phyloP scores from a whole-genome alignment of 2,329 filamentous ascomycete species.

The Blumeria graminis region DNA sequence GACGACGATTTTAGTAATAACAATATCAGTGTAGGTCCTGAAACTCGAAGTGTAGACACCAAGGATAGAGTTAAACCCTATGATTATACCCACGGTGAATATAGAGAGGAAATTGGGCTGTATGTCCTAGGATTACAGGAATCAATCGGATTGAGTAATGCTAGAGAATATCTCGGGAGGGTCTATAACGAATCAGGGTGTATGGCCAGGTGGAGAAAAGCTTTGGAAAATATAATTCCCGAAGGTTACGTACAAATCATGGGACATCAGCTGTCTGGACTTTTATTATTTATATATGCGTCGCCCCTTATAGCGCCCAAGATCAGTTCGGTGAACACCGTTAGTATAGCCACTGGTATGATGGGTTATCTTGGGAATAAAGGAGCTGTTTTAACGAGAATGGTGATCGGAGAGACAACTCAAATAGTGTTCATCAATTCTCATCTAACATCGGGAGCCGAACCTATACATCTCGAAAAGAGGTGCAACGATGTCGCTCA shows the following conservation, averaged over 20 bases:
- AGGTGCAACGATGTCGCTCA: slow-evolving; percentile 72
- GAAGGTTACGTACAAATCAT: slow-evolving; percentile 51
- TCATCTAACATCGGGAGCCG: slow-evolving; percentile 70
- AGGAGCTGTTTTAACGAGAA: slow-evolving; percentile 57
- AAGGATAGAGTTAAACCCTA: neutral
- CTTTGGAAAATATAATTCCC: slow-evolving; percentile 51
- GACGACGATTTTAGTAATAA: neutral
- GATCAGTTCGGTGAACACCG: slow-evolving; percentile 60
- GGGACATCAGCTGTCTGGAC: slow-evolving; percentile 64
- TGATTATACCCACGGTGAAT: slow-evolving; percentile 7
- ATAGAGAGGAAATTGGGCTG: slow-evolving; percentile 51
- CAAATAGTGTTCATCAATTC: slow-evolving; percentile 75
- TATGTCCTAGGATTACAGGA: slow-evolving; percentile 86
- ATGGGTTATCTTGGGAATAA: slow-evolving; percentile 94
- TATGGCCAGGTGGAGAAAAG: slow-evolving; percentile 57
- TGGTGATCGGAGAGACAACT: slow-evolving; percentile 77
- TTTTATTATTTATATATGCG: slow-evolving; percentile 68
- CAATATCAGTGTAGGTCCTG: neutral
- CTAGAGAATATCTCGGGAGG: slow-evolving; percentile 49
- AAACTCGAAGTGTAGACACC: neutral
- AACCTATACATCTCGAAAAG: slow-evolving; percentile 52
- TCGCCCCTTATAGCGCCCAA: slow-evolving; percentile 50
- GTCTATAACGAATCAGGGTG: slow-evolving; percentile 49
- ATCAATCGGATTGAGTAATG: slow-evolving; percentile 62
- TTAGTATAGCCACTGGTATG: slow-evolving; percentile 66